phyloP scores from a whole-genome alignment of 352 stramenopile species.

The Phytopythium ostracodes region DNA sequence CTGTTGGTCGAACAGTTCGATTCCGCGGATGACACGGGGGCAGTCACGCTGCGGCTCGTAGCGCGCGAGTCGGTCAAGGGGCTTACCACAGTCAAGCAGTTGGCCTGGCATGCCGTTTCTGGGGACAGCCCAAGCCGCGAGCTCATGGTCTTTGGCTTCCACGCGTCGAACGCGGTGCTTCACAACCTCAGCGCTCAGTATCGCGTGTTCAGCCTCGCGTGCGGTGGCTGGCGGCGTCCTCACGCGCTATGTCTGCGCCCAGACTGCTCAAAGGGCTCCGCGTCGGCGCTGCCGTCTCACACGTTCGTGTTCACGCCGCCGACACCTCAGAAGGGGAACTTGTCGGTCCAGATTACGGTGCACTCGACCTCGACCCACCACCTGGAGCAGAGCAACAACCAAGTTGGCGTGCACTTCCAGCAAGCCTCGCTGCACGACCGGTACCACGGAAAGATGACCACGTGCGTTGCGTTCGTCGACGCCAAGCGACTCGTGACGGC shows the following conservation, averaged over 20 bases:
- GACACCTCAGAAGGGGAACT: conserved; percentile 37
- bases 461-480: conserved; percentile 46
- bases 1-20: conserved; percentile 25
- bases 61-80: conserved; percentile 74
- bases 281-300: conserved; percentile 35
- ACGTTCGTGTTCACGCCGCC: conserved; percentile 70
- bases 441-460: conserved; percentile 75
- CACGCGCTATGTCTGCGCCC: conserved; percentile 43
- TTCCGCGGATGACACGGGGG: conserved; percentile 16
- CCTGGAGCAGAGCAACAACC: not conserved
- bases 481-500: conserved; percentile 52
- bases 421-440: conserved; percentile 56
- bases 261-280: not conserved
- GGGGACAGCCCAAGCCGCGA: conserved; percentile 18
- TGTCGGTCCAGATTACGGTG: conserved; percentile 49
- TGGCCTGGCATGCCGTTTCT: conserved; percentile 32
- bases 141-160: conserved; percentile 83
- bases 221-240: conserved; percentile 78
- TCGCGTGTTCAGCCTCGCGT: conserved; percentile 72
- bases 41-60: conserved; percentile 27
- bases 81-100: conserved; percentile 68
- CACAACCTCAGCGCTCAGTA: conserved; percentile 74
- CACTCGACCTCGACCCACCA: conserved; percentile 36
- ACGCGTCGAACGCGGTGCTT: conserved; percentile 64
- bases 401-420: conserved; percentile 13